These are phyloP conservation scores for Recurvomyces mirabilis DNA, from an alignment of 495 filamentous ascomycete species.

Conservation along the genomic window DNA sequence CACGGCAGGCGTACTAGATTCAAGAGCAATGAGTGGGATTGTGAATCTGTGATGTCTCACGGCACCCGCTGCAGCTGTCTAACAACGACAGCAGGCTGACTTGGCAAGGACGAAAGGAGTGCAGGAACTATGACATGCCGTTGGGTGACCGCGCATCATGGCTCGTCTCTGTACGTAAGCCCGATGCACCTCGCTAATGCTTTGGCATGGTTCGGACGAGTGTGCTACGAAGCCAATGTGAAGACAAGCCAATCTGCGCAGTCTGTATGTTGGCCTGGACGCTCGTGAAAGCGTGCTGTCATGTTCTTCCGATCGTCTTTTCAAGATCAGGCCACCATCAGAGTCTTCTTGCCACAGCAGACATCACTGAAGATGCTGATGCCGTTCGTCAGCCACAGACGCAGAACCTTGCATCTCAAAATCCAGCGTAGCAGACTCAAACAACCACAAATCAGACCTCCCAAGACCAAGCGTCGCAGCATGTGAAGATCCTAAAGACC, in stretches of 20 bases:
- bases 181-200: slow-evolving; percentile 14
- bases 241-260: slow-evolving; percentile 13
- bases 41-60: background rate
- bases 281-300: slow-evolving; percentile 15
- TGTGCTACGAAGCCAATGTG: slow-evolving; percentile 22
- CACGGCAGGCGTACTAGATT: slow-evolving; percentile 9
- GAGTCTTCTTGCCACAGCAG: slow-evolving; percentile 6
- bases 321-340: slow-evolving; percentile 5
- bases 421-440: slow-evolving; percentile 17
- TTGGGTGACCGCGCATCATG: slow-evolving; percentile 6
- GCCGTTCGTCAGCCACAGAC: slow-evolving; percentile 1
- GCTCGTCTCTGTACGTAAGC: slow-evolving; percentile 16
- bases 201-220: slow-evolving; percentile 27
- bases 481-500: slow-evolving; percentile 28
- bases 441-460: no score
- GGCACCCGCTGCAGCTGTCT: slow-evolving; percentile 7
- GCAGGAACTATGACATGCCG: slow-evolving; percentile 20
- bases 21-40: slow-evolving; percentile 10
- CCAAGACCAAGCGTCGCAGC: slow-evolving; percentile 1
- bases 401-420: slow-evolving; percentile 5
- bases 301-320: slow-evolving; percentile 23
- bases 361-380: slow-evolving; percentile 21
- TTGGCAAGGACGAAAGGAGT: slow-evolving; percentile 10
- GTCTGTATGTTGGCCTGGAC: slow-evolving; percentile 27
- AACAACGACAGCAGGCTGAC: slow-evolving; percentile 3